Base-by-base conservation (phyloP, 495 filamentous ascomycete genomes). In the Viridothelium virens region DNA sequence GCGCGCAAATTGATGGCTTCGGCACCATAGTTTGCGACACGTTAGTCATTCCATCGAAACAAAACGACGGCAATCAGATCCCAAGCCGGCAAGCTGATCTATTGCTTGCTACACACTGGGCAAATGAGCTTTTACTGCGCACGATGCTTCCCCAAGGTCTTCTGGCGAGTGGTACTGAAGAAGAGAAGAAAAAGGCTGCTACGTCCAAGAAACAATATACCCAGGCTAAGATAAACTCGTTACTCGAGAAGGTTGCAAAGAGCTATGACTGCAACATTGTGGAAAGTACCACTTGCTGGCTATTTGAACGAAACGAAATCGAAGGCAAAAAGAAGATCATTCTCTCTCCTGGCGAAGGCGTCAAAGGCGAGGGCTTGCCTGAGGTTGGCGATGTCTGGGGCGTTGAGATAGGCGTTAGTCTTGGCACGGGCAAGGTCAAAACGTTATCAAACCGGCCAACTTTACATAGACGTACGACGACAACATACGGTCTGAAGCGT, bases 251-350 rank as follows among this genome's bases (percentile, higher is more conserved):
- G 83, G 84, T 98, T 31, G 91, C 88, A 70, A 89, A 92, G 77
- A 84, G 83, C 67, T 97, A 96, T 80, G 92, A 89, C 67, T 93
- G 90, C 83, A 96, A 87, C 69, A 78, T 98, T 47, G 91, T 98
- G 62, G 95, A 98, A 83, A 94, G 91, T 81, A 98, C 94, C 56
- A 98, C 94, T 56, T 92, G 89, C 74, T 97, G 93, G 91, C 77
- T 90, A 46, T 97, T 97, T 74, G 91, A 90, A 70, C 89, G 89
- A 74, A 96, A 97, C 77, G 94, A 97, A 75, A 98, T 98, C 70
- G 94, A 98, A 80, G 89, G 88, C 66, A 89, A 89, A 81, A 98
- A 98, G 87, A 97, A 96, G 86, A 95, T 98, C 74, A 94, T 98
- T 63, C 79, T 98, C 36, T 82, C 89, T 25, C 91, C 95, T 38